Evolutionary conservation across 441 rosid species (phyloP), one percentile per base, ranked within the genome.

Genomic region (Macaranga tanarius): DNA sequence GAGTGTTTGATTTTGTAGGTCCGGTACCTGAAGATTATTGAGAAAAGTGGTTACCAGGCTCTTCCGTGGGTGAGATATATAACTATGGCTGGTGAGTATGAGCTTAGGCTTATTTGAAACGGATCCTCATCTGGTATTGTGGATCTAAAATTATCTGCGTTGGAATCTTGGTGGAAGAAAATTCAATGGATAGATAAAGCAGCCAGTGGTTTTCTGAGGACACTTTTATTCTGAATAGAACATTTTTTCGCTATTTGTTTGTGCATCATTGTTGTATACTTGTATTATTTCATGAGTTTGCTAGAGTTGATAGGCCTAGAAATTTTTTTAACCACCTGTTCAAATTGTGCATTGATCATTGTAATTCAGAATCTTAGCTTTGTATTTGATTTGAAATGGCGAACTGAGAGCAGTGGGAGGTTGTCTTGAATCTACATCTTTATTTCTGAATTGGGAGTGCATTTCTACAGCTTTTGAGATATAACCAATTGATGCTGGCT

Each of bases 51-150:
- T 26, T 91, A 90, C 69, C 98, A 93, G 56, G 90, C 96, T 52
- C 95, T 89, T 76, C 93, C 93, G 48, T 90, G 96, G 94, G 92
- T 91, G 73, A 86, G 97, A 80, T 90, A 89, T 80, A 90, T 90
- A 72, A 90, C 97, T 38, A 90, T 86, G 95, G 96, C 93, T 51
- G 97, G 96, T 51, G 96, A 90, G 74, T 93, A 92, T 67, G 96
- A 93, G 81, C 84, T 91, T 66, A 80, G 95, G 79, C 95, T 93
- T 72, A 81, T 88, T 64, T 85, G 80, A 83, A 19, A 40, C 12
- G 7, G 76, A 63, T 23, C 26, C 26, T 60, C 52, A 47, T 52
- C 23, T 28, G 44, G 61, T 70, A 17, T 62, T 61, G 12, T 45
- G 55, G 70, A 26, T 56, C 47, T 5, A 34, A 74, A 59, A 61